A percentile compares a stretch with the other conserved stretches of the same genome.
phyloP scores from a whole-genome alignment of 345 rosid genomes.

The Euclidium syriacum region DNA sequence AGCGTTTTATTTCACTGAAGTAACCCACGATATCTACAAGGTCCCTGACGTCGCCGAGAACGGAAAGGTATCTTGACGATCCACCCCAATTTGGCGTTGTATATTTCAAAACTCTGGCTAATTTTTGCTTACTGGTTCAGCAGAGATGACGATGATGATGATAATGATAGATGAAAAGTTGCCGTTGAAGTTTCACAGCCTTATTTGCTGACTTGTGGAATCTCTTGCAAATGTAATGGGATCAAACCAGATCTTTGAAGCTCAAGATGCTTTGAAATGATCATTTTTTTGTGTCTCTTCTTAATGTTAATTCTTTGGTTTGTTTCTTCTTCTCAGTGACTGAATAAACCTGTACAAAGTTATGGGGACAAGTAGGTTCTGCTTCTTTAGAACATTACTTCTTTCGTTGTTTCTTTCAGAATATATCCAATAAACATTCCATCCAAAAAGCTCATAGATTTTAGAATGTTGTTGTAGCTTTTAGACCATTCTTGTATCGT shows the following conservation, averaged over 20 bases:
- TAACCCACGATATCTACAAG: constrained; percentile 54
- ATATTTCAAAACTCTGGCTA: neutral
- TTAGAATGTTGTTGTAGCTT: neutral
- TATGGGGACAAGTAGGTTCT: constrained; percentile 1
- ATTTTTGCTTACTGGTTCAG: neutral
- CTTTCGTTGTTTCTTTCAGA: neutral
- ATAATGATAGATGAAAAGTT: neutral
- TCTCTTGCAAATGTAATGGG: neutral
- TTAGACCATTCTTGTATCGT: neutral
- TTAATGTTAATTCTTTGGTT: neutral
- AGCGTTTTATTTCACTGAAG: constrained; percentile 65
- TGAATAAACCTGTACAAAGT: constrained; percentile 14
- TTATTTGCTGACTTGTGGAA: neutral
- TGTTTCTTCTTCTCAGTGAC: neutral
- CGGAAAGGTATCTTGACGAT: constrained; percentile 41
- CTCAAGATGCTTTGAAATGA: constrained; percentile 1
- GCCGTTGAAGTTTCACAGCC: neutral
- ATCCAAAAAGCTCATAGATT: neutral
- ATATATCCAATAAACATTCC: neutral
- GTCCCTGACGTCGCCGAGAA: constrained; percentile 50
- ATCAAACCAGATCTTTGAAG: constrained; percentile 2
- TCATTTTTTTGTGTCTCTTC: neutral
- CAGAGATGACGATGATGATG: constrained; percentile 16
- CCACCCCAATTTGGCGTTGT: constrained; percentile 2
- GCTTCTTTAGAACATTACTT: neutral